Base-by-base conservation (phyloP, 208 protist species). In the Porcisia hertigi region DNA sequence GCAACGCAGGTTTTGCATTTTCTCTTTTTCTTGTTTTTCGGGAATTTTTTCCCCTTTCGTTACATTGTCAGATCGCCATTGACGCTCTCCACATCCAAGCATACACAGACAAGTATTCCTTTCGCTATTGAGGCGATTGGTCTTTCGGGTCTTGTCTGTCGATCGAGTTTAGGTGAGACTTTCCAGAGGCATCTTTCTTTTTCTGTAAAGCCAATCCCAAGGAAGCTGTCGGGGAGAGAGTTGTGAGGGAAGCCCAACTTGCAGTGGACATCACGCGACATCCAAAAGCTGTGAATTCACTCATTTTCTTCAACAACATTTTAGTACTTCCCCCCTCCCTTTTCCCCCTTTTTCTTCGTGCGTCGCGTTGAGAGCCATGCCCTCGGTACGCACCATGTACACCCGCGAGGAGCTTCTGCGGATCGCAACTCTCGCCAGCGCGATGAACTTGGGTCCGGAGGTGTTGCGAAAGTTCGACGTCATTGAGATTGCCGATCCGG, bases 381-480 rank as follows among this genome's bases (percentile, higher is more conserved):
- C 63, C 2, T 18, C 82, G 7, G 67, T 83, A 9, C 72, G 82
- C 30, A 81, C 83, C 0, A 77, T 86, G 18, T 94, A 94, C 85
- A 91, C 85, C 41, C 85, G 80, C 1, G 75, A 82, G 34, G 80
- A 96, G 74, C 73, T 96, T 7, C 82, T 93, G 9, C 71, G 84
- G n/a, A 80, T 94, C 39, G 77, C 83, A 11, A 49, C 77, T 0
- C 76, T 85, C 18, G 71, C 79, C 6, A 62, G 71, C 66, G 74
- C 79, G 11, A 74, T 85, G 23, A 77, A 74, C 2, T 59, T 96
- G 47, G 79, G 81, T 20, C 69, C 63, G 8, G 89, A 79, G 23
- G 77, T 80, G 25, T 53, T 83, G 53, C 76, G 87, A 45, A 91
- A 91, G 80, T 96, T 96, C 49, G 80, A 88, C 30, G 77, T 94